Conservation (phyloP, 2,329 filamentous ascomycete genomes). For the Exserohilum turcica region DNA sequence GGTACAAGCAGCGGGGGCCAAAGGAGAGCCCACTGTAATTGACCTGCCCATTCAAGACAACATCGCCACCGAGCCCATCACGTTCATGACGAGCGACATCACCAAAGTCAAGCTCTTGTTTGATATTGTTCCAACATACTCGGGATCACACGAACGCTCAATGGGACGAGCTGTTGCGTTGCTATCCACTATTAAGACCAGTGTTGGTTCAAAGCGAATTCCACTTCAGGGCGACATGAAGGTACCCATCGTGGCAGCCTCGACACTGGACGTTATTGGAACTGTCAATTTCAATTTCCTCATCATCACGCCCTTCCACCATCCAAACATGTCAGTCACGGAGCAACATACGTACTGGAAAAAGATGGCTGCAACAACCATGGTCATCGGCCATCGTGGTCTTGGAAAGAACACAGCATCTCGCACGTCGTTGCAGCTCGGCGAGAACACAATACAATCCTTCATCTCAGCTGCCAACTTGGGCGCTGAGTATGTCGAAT, state of each 20-base stretch:
- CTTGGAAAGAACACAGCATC: conserved; percentile 88
- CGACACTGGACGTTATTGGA: conserved; percentile 85
- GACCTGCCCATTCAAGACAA: conserved; percentile 94
- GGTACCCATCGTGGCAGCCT: conserved; percentile 85
- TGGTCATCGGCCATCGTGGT: conserved; percentile 73
- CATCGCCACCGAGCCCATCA: conserved; percentile 89
- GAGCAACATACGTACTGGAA: conserved; percentile 96
- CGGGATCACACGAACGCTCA: conserved; percentile 77
- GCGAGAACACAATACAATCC: conserved; percentile 93
- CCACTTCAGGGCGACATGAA: conserved; percentile 90
- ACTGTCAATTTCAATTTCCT: conserved; percentile 96
- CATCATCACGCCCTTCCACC: conserved; percentile 90
- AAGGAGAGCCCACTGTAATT: conserved; percentile 84
- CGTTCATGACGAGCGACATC: conserved; percentile 80
- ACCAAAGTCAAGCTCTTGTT: conserved; percentile 87
- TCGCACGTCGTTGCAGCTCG: conserved; percentile 86
- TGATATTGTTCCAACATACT: conserved; percentile 94
- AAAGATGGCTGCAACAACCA: conserved; percentile 84
- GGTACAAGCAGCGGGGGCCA: conserved; percentile 81
- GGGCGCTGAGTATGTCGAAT: conserved; percentile 74
- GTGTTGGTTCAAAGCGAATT: conserved; percentile 83
- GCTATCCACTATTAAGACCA: conserved; percentile 82
- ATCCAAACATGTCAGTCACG: conserved; percentile 91
- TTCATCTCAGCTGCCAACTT: conserved; percentile 96
- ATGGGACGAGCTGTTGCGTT: conserved; percentile 89